Percentiles rank a stretch among this genome's conserved stretches.
Conservation (phyloP, 106 monocot species). For the Apostasia shenzhenica region DNA sequence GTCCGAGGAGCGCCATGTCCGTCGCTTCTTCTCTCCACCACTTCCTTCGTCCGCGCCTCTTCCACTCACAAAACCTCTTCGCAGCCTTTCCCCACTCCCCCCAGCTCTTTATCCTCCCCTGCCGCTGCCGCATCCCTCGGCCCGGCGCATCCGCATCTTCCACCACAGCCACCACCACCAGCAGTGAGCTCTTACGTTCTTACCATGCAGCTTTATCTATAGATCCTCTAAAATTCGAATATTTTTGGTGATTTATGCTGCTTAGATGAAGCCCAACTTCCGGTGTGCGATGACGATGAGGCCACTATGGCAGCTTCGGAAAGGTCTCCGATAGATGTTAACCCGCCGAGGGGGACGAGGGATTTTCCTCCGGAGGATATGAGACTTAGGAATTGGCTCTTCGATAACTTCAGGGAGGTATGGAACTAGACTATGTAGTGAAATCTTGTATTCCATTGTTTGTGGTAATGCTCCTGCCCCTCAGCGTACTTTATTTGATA, state of each 20-base stretch:
- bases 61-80: neutral
- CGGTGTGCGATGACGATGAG: conserved; percentile 10
- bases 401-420: conserved; percentile 89
- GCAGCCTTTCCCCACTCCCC: conserved; percentile 3
- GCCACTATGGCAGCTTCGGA: neutral
- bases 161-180: conserved; percentile 18
- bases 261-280: conserved; percentile 25
- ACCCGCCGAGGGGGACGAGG: conserved; percentile 92
- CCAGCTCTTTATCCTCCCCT: neutral
- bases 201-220: neutral
- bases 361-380: conserved; percentile 91
- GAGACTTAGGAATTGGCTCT: conserved; percentile 87
- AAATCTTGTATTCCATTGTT: conserved; percentile 7
- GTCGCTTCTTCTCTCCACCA: conserved; percentile 37
- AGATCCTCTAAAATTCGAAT: too few relatives aligned
- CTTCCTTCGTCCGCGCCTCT: conserved; percentile 30
- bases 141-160: conserved; percentile 18
- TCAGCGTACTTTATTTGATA: conserved; percentile 12
- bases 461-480: conserved; percentile 14
- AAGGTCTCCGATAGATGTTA: conserved; percentile 58
- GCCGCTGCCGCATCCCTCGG: conserved; percentile 2
- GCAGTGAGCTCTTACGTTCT: conserved; percentile 19
- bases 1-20: conserved; percentile 15
- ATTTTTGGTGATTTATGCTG: neutral
- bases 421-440: neutral